Evolutionary conservation across 2,329 filamentous ascomycete genomes (phyloP), one percentile per base, ranked within the genome.

Genomic region (Pestalotiopsis sp.): DNA sequence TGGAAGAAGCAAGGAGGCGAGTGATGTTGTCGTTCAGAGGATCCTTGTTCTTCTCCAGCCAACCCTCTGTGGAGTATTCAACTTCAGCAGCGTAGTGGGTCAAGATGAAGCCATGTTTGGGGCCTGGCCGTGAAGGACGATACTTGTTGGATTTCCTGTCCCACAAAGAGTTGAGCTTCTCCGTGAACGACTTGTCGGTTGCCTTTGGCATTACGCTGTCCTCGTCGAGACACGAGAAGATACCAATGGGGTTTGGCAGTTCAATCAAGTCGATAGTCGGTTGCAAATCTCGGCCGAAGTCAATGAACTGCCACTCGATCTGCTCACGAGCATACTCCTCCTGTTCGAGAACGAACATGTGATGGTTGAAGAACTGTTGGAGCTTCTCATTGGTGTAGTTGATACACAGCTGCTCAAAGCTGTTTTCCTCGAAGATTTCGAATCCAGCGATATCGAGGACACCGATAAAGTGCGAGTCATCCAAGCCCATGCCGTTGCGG

Each of bases 361-460:
- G 97, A 78, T 99, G 96, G 76, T 99, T 99, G 88, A 99, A 99
- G 80, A 99, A 99, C 74, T 99, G 96, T 77, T 99, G 96, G 6
- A 99, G 89, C 80, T 98, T 99, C 80, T 99, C 96, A 81, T 99
- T 99, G 70, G 97, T 98, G 82, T 99, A 99, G 82, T 99, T 99
- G 87, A 99, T 99, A 84, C 96, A 99, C 5, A 99, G 87, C 80
- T 99, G 96, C 80, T 99, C 96, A 76, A 99, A 99, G 84, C 95
- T 98, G 84, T 99, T 99, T 76, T 93, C 89, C 74, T 99, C 95
- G 75, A 99, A 99, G 69, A 99, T 99, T 78, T 99, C 96, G 80
- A 99, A 99, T 70, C 96, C 96, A 72, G 97, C 97, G 80, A 99
- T 99, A 88, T 99, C 96, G 57, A 99, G 90, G 9, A 99, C 96